Percentiles rank a stretch among this genome's conserved stretches.
Evolutionary conservation across 2,329 filamentous ascomycete species (phyloP).

Genomic region (Colletotrichum musicola): DNA sequence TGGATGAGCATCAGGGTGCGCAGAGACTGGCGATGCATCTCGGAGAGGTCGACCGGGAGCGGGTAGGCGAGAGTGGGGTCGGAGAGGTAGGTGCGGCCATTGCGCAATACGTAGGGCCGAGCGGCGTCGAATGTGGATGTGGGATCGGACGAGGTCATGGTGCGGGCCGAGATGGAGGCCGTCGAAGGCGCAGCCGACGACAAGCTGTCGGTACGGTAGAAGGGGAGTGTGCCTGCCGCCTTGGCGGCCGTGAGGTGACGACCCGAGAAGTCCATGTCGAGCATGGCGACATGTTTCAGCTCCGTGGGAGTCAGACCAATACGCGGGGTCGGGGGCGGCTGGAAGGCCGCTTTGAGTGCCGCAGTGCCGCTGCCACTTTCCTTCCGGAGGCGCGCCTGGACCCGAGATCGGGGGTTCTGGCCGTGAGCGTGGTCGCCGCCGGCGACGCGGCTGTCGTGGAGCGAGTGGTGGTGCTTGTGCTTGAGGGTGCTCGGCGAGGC

Average conservation of each 20-base stretch:
- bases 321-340: constrained; percentile 23
- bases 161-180: constrained; percentile 55
- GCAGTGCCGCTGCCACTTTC: constrained; percentile 26
- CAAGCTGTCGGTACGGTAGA: constrained; percentile 58
- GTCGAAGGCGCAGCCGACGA: constrained; percentile 60
- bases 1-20: constrained; percentile 85
- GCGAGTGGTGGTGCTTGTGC: constrained; percentile 32
- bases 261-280: constrained; percentile 43
- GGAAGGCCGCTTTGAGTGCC: constrained; percentile 14
- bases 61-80: constrained; percentile 81
- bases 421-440: constrained; percentile 14
- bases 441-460: constrained; percentile 20
- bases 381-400: constrained; percentile 28
- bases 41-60: constrained; percentile 87
- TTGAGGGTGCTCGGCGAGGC: constrained; percentile 29
- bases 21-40: constrained; percentile 89
- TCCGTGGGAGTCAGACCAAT: constrained; percentile 41
- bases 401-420: constrained; percentile 16
- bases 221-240: constrained; percentile 51
- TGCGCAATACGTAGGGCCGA: constrained; percentile 75
- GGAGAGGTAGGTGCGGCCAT: constrained; percentile 86
- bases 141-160: constrained; percentile 63
- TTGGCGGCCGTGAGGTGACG: constrained; percentile 43
- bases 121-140: constrained; percentile 57
- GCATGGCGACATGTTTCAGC: constrained; percentile 54